Conservation (phyloP, 2,329 filamentous ascomycete genomes). For the Hortaea werneckii region DNA sequence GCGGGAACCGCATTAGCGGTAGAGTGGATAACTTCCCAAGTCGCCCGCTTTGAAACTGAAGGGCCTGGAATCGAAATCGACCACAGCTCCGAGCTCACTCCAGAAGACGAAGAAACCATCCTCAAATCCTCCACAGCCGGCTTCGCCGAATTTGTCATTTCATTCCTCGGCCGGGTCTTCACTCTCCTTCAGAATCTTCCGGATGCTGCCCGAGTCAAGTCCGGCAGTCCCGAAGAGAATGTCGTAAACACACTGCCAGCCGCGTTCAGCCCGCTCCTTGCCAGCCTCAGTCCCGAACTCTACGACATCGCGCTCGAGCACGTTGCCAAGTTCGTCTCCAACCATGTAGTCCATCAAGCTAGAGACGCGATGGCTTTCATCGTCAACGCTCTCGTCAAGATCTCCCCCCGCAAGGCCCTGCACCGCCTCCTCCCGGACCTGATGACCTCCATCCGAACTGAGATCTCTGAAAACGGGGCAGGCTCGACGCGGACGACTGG, state of each 20-base stretch:
- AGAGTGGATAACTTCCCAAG: conserved; percentile 88
- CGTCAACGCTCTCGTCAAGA: conserved; percentile 90
- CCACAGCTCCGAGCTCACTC: conserved; percentile 69
- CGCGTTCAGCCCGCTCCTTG: conserved; percentile 80
- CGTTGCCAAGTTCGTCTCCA: conserved; percentile 79
- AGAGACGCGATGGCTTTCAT: conserved; percentile 98
- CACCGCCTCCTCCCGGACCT: conserved; percentile 85
- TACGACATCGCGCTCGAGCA: conserved; percentile 90
- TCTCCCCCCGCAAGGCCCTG: conserved; percentile 85
- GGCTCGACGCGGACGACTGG: conserved; percentile 91
- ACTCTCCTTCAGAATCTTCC: conserved; percentile 91
- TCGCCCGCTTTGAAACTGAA: conserved; percentile 85
- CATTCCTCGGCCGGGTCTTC: conserved; percentile 87
- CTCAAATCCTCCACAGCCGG: conserved; percentile 88
- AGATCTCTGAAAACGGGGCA: conserved; percentile 93
- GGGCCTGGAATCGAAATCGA: conserved; percentile 77
- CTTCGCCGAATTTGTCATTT: conserved; percentile 83
- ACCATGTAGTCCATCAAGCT: conserved; percentile 93
- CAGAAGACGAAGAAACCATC: conserved; percentile 79
- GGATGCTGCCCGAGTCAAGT: conserved; percentile 76
- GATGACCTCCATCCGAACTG: conserved; percentile 82
- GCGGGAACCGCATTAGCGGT: conserved; percentile 54
- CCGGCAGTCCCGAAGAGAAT: conserved; percentile 88
- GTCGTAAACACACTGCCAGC: conserved; percentile 92
- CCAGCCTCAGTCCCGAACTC: conserved; percentile 81